Base-by-base conservation (phyloP, 2,329 filamentous ascomycete genomes). In the Aspergillus cejpii region DNA sequence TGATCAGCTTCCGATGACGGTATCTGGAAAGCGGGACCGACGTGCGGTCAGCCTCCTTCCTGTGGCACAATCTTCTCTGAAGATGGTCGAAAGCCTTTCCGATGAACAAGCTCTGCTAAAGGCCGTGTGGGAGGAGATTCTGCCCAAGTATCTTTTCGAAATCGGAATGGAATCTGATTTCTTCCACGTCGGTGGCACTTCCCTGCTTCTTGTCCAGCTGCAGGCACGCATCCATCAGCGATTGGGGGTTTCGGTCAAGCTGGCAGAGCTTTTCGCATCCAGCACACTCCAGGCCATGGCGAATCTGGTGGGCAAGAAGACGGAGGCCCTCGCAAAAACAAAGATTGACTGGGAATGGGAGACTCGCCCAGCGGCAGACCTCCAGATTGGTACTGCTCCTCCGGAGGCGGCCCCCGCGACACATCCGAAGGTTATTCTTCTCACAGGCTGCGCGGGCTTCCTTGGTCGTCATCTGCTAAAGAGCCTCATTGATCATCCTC, bases 121-220 rank as follows among this genome's bases (percentile, higher is more conserved):
- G 11, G 27, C 2, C 10, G 27, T 29, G 12, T 29, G 27, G 23
- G 23, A 24, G 8, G 23, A 24, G 23, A 8, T 24, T 8, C 23
- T 24, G 5, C 23, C 4, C 23, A 24, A 4, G 23, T 24, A 8
- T 24, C 23, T 8, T 8, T 5, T 24, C 23, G 23, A 24, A 29
- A 6, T 29, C 12, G 10, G 27, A 5, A 6, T 11, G 8, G 10
- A 6, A 11, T 49, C 60, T 8, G 48, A 58, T 41, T 69, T 68
- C 50, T 68, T 70, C 54, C 12, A 27, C 1, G 47, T 62, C 6
- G 67, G 66, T 7, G 66, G 66, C 11, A 69, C 61, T 39, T 69
- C 66, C 1, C 27, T 69, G 17, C 52, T 64, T 1, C 45, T 68
- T 11, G 41, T 67, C 12, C 34, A 44, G 8, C 49, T 69, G 11